Base-by-base conservation (phyloP, 2,329 filamentous ascomycete species). In the Blastomyces parvus region DNA sequence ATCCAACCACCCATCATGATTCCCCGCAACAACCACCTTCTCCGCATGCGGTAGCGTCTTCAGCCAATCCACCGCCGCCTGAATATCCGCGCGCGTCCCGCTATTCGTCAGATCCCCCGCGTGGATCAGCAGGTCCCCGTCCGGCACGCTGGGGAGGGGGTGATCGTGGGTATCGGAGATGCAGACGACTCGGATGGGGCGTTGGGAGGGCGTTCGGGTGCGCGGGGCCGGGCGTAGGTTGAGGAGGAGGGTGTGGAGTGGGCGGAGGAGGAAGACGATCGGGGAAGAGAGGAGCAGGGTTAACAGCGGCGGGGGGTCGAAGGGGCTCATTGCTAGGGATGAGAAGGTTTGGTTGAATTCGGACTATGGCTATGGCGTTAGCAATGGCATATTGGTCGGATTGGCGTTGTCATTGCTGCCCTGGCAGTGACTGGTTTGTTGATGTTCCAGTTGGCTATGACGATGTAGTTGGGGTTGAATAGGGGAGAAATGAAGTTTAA, bases 1-100 rank as follows among this genome's bases (percentile, higher is more conserved):
- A 74, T 96, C 93, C 65, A 96, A 88, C 79, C 86, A 95, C 69
- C 85, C 87, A 72, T 97, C 93, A 74, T 97, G 93, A 72, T 97
- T 97, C 0, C 93, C 93, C 40, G 86, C 85, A 40, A 97, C 86
- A 44, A 92, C 83, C 30, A 97, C 81, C 75, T 96, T 96, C 74
- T 95, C 83, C 44, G 78, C 77, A 71, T 96, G 91, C 0, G 90
- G 89, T 8, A 92, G 82, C 3, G 80, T 79, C 57, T 81, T 83
- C 14, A 97, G 80, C 91, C 91, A 97, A 78, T 96, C 84, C 53
- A 97, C 80, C 70, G 94, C 88, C n/a, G 78, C 79, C 77, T 96
- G 91, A 63, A 97, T 86, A 65, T 91, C 88, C 14, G 80, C 79
- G 0, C 85, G 82, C 9, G 85, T 88, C 48, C 93, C 93, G 27